Evolutionary conservation across 495 filamentous ascomycete genomes (phyloP), one percentile per base, ranked within the genome.

Genomic region (Daldinia grandis): DNA sequence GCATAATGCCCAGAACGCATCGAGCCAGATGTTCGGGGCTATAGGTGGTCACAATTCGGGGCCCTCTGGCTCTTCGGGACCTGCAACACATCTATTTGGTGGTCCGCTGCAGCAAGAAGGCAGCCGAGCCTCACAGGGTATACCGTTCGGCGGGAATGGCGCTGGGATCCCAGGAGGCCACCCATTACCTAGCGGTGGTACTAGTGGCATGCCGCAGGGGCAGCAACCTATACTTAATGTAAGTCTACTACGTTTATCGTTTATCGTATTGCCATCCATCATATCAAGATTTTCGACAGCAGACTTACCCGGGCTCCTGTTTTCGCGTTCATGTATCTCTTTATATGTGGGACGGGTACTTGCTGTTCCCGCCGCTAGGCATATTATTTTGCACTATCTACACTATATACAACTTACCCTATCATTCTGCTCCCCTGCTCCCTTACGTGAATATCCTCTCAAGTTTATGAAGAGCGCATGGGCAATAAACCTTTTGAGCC

Each of bases 211-310:
- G 64, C 86, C 88, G 10, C 91, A 93, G 78, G 94, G 93, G n/a
- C 94, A 98, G 77, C 94, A 98, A 77, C 94, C 94, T 15, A 98
- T 98, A 68, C 80, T 98, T 28, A 98, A 98, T 81, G 91, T 93
- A 81, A 86, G 90, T 86, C 33, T 9, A 47, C 12, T 47, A 12
- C 42, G 5, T 15, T 68, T 55, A 30, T 47, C 5, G 21, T 44
- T 44, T 49, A 7, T 42, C 33, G 35, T 58, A 27, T 42, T 5
- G 0, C 57, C 19, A 1, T 62, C 17, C 42, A 49, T 37, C n/a
- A 28, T 74, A 50, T 49, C 10, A 27, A 51, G 24, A 25, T 33
- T 1, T 6, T 27, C 5, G n/a, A 27, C n/a, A 25, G 42, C 19
- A 44, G 30, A 30, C 33, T 44, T 30, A 47, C 19, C 19, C 56